Percentiles rank a stretch among this genome's conserved stretches.
phyloP scores from a whole-genome alignment of 306 rosid genomes.

The Quercus ilex region DNA sequence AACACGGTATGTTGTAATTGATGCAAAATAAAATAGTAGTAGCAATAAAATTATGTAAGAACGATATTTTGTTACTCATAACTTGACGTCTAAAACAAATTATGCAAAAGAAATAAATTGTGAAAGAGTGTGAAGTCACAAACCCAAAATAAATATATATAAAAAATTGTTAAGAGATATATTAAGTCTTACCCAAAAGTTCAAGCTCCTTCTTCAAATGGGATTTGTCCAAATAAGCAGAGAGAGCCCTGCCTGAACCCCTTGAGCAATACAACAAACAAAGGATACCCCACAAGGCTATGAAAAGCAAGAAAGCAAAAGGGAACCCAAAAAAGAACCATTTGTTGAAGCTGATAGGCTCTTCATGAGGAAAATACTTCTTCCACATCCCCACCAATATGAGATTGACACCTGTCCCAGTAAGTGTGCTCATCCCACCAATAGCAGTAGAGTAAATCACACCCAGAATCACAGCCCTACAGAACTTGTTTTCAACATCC shows the following conservation, averaged over 20 bases:
- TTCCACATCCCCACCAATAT: conserved; percentile 87
- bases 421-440: conserved; percentile 80
- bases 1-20: too few relatives aligned
- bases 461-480: conserved; percentile 74
- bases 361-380: conserved; percentile 51
- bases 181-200: conserved; percentile 49
- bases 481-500: conserved; percentile 40
- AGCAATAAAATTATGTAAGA: too few relatives aligned
- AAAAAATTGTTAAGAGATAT: too few relatives aligned
- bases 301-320: conserved; percentile 39
- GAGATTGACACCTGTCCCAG: conserved; percentile 89
- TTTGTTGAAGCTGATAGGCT: conserved; percentile 68
- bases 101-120: too few relatives aligned
- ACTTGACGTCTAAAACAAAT: too few relatives aligned
- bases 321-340: conserved; percentile 79
- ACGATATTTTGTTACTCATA: too few relatives aligned
- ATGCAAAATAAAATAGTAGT: too few relatives aligned
- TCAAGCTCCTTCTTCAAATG: conserved; percentile 74
- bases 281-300: conserved; percentile 55
- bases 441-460: conserved; percentile 61
- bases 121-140: too few relatives aligned
- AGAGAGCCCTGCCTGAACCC: conserved; percentile 46
- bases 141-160: too few relatives aligned
- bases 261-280: conserved; percentile 53
- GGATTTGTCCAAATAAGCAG: conserved; percentile 58